phyloP scores from a whole-genome alignment of 2,329 filamentous ascomycete genomes.

The Aurifilum marmelostoma region DNA sequence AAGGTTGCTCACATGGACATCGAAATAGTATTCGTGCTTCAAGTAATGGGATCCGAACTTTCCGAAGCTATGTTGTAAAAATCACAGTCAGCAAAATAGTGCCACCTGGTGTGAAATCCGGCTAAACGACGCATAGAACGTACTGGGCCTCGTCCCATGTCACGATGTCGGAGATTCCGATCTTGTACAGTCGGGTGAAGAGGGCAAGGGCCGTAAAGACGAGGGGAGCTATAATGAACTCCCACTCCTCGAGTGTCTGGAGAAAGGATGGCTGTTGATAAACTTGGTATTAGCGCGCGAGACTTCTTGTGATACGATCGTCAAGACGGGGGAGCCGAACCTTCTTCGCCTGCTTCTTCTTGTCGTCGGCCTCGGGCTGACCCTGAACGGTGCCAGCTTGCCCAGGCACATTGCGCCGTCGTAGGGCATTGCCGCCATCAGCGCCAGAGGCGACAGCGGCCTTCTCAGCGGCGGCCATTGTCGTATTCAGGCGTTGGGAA shows the following conservation, averaged over 20 bases:
- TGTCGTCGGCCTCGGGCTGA: slow-evolving; percentile 56
- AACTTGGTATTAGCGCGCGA: slow-evolving; percentile 32
- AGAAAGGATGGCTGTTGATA: slow-evolving; percentile 59
- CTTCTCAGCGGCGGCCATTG: slow-evolving; percentile 57
- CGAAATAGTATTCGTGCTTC: slow-evolving; percentile 99
- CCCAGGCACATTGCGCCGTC: slow-evolving; percentile 58
- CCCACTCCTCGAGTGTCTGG: slow-evolving; percentile 65
- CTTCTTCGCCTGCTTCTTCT: slow-evolving; percentile 63
- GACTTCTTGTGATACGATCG: background rate
- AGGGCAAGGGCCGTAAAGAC: slow-evolving; percentile 65
- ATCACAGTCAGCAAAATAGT: slow-evolving; percentile 36
- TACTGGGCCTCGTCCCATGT: slow-evolving; percentile 71
- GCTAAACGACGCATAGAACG: slow-evolving; percentile 36
- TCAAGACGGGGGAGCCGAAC: slow-evolving; percentile 38
- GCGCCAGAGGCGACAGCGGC: slow-evolving; percentile 63
- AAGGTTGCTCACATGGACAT: slow-evolving; percentile 52
- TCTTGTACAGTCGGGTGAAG: slow-evolving; percentile 71
- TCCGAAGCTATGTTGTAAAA: slow-evolving; percentile 65
- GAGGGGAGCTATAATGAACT: slow-evolving; percentile 63
- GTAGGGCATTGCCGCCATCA: slow-evolving; percentile 59
- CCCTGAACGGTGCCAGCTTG: slow-evolving; percentile 18
- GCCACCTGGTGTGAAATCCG: slow-evolving; percentile 11
- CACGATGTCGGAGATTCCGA: slow-evolving; percentile 68
- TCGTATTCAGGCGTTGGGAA: slow-evolving; percentile 13
- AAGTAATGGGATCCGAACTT: slow-evolving; percentile 99